phyloP scores from a whole-genome alignment of 345 rosid species.

The Hypericum perforatum region DNA sequence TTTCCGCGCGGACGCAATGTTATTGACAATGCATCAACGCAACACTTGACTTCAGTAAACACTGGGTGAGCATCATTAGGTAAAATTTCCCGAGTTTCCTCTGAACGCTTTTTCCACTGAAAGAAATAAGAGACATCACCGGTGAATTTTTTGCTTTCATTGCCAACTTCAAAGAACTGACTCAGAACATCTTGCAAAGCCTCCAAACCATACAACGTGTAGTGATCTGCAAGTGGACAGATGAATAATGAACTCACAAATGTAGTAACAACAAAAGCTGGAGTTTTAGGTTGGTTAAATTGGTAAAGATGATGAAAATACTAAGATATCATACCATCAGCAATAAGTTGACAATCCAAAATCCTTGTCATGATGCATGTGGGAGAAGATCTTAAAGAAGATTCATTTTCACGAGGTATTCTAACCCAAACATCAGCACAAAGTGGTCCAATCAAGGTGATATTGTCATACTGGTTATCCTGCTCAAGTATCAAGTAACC shows the following conservation, averaged over 20 bases:
- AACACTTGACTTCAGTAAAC: conserved; percentile 33
- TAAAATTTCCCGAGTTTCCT: conserved; percentile 26
- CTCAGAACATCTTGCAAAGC: conserved; percentile 47
- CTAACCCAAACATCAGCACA: conserved; percentile 73
- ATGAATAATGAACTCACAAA: conserved; percentile 8
- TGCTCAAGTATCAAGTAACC: conserved; percentile 19
- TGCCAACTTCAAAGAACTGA: conserved; percentile 44
- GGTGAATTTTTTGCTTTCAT: conserved; percentile 43
- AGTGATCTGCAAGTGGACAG: conserved; percentile 38
- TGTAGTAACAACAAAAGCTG: conserved; percentile 5
- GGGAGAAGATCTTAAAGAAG: conserved; percentile 19
- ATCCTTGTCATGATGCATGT: conserved; percentile 62
- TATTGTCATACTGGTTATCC: conserved; percentile 20
- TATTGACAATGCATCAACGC: conserved; percentile 41
- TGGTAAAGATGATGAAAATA: conserved; percentile 3
- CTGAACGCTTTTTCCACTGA: conserved; percentile 32
- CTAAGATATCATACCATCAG: conserved; percentile 48
- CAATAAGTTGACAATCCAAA: conserved; percentile 39
- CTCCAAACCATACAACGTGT: conserved; percentile 40
- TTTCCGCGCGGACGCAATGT: conserved; percentile 28
- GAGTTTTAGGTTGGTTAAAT: not conserved
- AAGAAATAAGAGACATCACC: conserved; percentile 50
- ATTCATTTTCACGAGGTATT: conserved; percentile 42
- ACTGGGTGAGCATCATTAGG: conserved; percentile 23
- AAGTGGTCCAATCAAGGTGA: conserved; percentile 39